Conservation (phyloP, 208 protist genomes). For the Wallacemonas sp. region DNA sequence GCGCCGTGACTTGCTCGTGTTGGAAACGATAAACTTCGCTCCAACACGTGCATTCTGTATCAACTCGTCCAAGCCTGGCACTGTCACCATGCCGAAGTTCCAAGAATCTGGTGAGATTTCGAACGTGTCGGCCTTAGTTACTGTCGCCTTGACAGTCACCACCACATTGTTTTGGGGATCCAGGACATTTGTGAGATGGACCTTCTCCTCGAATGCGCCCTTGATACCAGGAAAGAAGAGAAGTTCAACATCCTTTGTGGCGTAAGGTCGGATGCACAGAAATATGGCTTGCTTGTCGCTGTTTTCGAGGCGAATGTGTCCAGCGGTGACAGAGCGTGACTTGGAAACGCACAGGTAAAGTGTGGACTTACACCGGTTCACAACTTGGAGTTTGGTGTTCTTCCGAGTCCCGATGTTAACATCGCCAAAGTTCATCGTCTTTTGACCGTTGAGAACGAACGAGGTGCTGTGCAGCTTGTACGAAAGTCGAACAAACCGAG, state of each 20-base stretch:
- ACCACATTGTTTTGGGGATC: constrained; percentile 59
- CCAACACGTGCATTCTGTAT: constrained; percentile 33
- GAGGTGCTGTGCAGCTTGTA: constrained; percentile 66
- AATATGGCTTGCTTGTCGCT: constrained; percentile 69
- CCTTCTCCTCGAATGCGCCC: constrained; percentile 74
- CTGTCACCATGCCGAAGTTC: constrained; percentile 65
- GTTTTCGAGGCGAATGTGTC: constrained; percentile 79
- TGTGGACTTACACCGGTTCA: constrained; percentile 77
- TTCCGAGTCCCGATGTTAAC: constrained; percentile 85
- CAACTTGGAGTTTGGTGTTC: constrained; percentile 73
- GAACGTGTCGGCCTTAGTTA: constrained; percentile 87
- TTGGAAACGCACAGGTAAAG: constrained; percentile 71
- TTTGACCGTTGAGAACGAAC: constrained; percentile 79
- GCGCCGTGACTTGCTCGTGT: constrained; percentile 68
- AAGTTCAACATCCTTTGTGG: constrained; percentile 80
- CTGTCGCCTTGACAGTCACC: constrained; percentile 76
- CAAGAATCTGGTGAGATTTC: constrained; percentile 82
- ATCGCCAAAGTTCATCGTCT: constrained; percentile 88
- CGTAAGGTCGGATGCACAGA: constrained; percentile 70
- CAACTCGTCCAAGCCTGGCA: constrained; percentile 30
- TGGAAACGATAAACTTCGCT: constrained; percentile 67
- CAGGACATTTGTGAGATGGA: constrained; percentile 70
- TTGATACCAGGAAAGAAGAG: constrained; percentile 83
- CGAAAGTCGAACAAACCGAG: constrained; percentile 81
- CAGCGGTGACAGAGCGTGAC: constrained; percentile 79